Conservation (phyloP, 2,329 filamentous ascomycete genomes). For the Pseudogymnoascus sp. region DNA sequence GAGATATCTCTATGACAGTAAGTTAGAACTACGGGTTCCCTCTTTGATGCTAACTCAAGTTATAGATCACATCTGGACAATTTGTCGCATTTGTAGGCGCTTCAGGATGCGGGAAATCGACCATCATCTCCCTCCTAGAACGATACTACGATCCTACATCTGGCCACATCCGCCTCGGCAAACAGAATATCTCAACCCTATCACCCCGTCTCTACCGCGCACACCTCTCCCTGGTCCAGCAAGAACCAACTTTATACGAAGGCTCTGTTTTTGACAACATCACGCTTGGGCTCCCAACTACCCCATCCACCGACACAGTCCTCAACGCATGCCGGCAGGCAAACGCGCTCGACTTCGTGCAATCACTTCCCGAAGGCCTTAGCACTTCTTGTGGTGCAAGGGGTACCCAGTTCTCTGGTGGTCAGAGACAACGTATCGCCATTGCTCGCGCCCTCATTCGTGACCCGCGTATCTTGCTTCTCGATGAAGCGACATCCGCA, state of each 20-base stretch:
- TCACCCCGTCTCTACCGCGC: constrained; percentile 44
- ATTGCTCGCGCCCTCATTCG: constrained; percentile 73
- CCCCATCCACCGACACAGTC: constrained; percentile 35
- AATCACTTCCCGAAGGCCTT: constrained; percentile 62
- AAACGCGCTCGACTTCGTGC: constrained; percentile 52
- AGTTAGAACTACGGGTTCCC: not conserved
- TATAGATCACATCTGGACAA: constrained; percentile 36
- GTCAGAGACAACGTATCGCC: constrained; percentile 72
- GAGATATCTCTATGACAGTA: constrained; percentile 21
- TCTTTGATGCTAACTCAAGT: not conserved
- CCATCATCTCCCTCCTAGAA: constrained; percentile 48
- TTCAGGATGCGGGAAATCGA: constrained; percentile 53
- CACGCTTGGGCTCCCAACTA: constrained; percentile 40
- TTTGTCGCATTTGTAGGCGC: constrained; percentile 48
- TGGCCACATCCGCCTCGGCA: constrained; percentile 26
- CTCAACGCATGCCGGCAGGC: not conserved
- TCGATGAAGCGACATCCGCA: constrained; percentile 82
- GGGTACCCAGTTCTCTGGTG: constrained; percentile 64
- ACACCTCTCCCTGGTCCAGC: constrained; percentile 46
- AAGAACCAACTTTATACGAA: constrained; percentile 48
- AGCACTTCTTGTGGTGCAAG: constrained; percentile 69
- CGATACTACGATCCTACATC: constrained; percentile 39
- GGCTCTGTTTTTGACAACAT: constrained; percentile 51
- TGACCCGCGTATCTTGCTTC: constrained; percentile 60
- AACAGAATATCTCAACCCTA: constrained; percentile 35